Evolutionary conservation across 495 filamentous ascomycete genomes (phyloP).

Genomic region (Pseudevernia furfuracea): DNA sequence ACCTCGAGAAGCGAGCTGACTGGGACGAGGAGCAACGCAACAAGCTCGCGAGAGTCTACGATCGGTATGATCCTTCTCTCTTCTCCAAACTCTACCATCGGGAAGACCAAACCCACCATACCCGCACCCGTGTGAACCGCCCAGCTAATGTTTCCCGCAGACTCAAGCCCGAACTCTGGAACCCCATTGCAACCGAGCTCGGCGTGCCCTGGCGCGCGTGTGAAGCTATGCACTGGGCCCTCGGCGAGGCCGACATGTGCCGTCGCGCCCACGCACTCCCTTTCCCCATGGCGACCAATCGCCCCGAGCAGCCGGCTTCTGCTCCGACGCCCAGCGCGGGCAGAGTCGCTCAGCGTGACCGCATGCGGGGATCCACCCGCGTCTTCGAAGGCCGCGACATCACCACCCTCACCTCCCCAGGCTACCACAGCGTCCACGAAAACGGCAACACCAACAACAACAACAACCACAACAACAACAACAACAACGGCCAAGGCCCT

Average conservation of each 20-base stretch:
- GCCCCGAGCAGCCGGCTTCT: conserved; percentile 10
- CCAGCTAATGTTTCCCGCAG: conserved; percentile 37
- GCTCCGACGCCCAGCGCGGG: conserved; percentile 11
- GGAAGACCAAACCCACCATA: neutral
- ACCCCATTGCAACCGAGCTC: conserved; percentile 87
- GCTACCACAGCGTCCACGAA: conserved; percentile 12
- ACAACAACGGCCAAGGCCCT: neutral
- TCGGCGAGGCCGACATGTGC: conserved; percentile 90
- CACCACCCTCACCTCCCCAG: conserved; percentile 14
- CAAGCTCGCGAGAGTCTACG: conserved; percentile 87
- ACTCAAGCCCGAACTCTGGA: conserved; percentile 97
- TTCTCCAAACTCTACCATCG: neutral
- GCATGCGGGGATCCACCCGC: conserved; percentile 21
- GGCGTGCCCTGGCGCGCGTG: conserved; percentile 92
- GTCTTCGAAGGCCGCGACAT: conserved; percentile 21
- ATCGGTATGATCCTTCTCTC: conserved; percentile 55
- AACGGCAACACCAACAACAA: neutral
- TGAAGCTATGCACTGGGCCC: conserved; percentile 96
- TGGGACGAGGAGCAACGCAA: conserved; percentile 99
- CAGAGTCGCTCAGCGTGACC: conserved; percentile 21
- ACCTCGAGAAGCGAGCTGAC: conserved; percentile 78
- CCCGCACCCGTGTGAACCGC: neutral
- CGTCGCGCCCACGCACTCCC: conserved; percentile 76
- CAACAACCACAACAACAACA: too few relatives aligned
- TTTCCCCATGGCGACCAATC: conserved; percentile 43